These are phyloP conservation scores for Fusarium decemcellulare DNA, from an alignment of 2,329 filamentous ascomycete species.

Conservation along the genomic window DNA sequence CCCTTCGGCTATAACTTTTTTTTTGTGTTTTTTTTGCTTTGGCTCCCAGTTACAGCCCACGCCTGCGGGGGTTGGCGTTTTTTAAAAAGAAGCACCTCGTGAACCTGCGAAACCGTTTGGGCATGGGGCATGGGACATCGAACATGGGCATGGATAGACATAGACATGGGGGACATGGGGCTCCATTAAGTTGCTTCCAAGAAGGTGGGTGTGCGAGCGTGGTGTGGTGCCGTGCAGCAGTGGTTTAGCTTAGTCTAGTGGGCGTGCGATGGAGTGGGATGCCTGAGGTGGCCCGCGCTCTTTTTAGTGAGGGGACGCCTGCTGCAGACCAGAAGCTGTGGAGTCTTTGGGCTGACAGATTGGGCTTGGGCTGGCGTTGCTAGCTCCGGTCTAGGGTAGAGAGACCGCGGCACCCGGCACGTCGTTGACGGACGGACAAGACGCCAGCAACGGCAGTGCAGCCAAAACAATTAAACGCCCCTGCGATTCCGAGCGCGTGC, in stretches of 20 bases:
- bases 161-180: constrained; percentile 12
- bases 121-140: constrained; percentile 21
- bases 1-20: not conserved
- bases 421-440: constrained; percentile 6
- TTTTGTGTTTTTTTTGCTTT: constrained; percentile 7
- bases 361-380: constrained; percentile 10
- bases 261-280: not conserved
- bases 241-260: too few species aligned
- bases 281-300: constrained; percentile 1
- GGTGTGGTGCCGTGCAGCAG: not conserved
- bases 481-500: constrained; percentile 14
- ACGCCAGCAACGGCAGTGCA: constrained; percentile 17
- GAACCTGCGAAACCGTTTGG: constrained; percentile 41
- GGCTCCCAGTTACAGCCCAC: not conserved
- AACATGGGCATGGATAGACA: constrained; percentile 18
- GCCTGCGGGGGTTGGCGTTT: constrained; percentile 39
- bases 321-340: not conserved
- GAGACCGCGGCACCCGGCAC: constrained; percentile 29
- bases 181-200: constrained; percentile 36
- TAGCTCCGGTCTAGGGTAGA: constrained; percentile 32
- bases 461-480: constrained; percentile 34
- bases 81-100: constrained; percentile 38
- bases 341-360: constrained; percentile 3
- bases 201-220: constrained; percentile 26
- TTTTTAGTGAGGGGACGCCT: constrained; percentile 14